Evolutionary conservation across 805 yeast species (phyloP).

Genomic region (Brettanomyces naardenensis): DNA sequence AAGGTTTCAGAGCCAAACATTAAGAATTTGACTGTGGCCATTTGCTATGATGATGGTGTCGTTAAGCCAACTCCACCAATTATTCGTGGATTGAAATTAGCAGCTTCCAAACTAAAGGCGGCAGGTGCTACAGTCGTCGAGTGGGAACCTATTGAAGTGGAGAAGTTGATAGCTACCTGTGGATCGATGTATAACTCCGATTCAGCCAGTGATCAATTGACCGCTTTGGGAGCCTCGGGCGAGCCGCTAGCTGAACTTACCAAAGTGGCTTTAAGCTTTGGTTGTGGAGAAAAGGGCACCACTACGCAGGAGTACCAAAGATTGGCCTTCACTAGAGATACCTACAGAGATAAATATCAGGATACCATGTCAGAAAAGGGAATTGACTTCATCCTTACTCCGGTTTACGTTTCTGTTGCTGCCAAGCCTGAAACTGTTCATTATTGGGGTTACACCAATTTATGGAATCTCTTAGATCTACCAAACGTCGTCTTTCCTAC

Average conservation of each 20-base stretch:
- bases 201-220: slow-evolving; percentile 29
- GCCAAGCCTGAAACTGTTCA: slow-evolving; percentile 48
- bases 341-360: slow-evolving; percentile 41
- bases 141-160: slow-evolving; percentile 45
- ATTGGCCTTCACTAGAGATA: slow-evolving; percentile 41
- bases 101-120: slow-evolving; percentile 40
- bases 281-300: slow-evolving; percentile 42
- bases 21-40: slow-evolving; percentile 24
- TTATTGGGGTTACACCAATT: slow-evolving; percentile 69
- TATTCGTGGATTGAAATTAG: slow-evolving; percentile 32
- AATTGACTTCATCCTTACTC: slow-evolving; percentile 53
- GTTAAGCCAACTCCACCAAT: slow-evolving; percentile 41
- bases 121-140: slow-evolving; percentile 49
- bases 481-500: slow-evolving; percentile 57
- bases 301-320: slow-evolving; percentile 38
- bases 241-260: slow-evolving; percentile 57
- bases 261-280: slow-evolving; percentile 41
- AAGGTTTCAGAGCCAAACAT: slow-evolving; percentile 28
- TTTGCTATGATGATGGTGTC: slow-evolving; percentile 38
- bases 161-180: slow-evolving; percentile 48
- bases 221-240: slow-evolving; percentile 47
- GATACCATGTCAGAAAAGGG: slow-evolving; percentile 38
- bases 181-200: slow-evolving; percentile 47
- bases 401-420: slow-evolving; percentile 57
- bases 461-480: slow-evolving; percentile 61